A percentile compares a stretch with the other conserved stretches of the same genome.
phyloP scores from a whole-genome alignment of 345 rosid genomes.

The Eucalyptus curtisii region DNA sequence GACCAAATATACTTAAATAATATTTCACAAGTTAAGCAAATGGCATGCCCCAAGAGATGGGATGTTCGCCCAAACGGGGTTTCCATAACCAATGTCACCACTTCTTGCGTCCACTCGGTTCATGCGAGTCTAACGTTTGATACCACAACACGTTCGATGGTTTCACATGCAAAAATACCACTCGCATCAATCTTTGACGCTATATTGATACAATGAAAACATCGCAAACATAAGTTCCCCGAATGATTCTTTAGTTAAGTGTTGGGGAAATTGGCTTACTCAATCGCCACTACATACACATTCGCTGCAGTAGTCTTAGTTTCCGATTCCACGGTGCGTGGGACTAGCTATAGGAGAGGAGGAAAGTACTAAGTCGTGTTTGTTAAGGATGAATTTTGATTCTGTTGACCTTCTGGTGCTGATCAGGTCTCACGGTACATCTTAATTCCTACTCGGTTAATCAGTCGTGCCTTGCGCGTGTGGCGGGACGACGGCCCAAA shows the following conservation, averaged over 20 bases:
- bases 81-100: neutral
- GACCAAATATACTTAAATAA: neutral
- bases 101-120: neutral
- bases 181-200: neutral
- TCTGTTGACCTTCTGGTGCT: neutral
- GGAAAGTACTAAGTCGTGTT: neutral
- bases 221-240: neutral
- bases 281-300: neutral
- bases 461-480: neutral
- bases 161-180: neutral
- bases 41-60: neutral
- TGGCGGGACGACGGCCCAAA: neutral
- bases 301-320: neutral
- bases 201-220: neutral
- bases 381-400: neutral
- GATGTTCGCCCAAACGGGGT: neutral
- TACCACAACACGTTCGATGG: neutral
- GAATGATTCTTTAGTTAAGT: neutral
- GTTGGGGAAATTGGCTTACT: neutral
- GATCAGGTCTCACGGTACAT: neutral
- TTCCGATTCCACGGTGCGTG: neutral
- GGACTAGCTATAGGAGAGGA: neutral
- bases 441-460: neutral
- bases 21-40: neutral
- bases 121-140: neutral